These are phyloP conservation scores for Trichoderma atrobrunneum DNA, from an alignment of 2,329 filamentous ascomycete species.

Conservation along the genomic window DNA sequence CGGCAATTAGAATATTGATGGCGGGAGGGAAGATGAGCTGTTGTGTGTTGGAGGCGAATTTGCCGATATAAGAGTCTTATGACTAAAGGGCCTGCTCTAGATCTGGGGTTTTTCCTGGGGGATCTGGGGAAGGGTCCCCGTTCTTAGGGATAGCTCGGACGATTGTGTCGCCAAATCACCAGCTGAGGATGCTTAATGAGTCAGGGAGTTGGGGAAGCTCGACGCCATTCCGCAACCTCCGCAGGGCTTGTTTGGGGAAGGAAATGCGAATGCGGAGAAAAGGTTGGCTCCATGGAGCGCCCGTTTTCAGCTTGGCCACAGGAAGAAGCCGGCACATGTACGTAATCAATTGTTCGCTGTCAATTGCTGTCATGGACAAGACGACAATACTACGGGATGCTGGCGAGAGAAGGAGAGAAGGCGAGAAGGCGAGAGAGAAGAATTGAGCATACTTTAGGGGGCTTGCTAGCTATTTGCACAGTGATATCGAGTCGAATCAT, in stretches of 20 bases:
- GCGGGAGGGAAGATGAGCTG: not conserved
- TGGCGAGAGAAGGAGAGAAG: not conserved
- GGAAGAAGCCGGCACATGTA: not conserved
- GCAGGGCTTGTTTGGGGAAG: not conserved
- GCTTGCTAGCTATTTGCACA: not conserved
- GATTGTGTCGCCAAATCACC: not conserved
- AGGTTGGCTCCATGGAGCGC: not conserved
- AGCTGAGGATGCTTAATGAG: not conserved
- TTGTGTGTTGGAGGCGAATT: not conserved
- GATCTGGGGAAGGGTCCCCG: not conserved
- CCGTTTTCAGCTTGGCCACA: not conserved
- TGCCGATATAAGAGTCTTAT: constrained; percentile 7
- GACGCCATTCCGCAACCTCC: not conserved
- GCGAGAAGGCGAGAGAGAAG: not conserved
- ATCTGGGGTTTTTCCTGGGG: not conserved
- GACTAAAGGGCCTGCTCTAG: not conserved
- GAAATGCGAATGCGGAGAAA: not conserved
- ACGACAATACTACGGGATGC: not conserved
- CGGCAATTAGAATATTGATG: not conserved
- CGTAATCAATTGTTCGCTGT: not conserved
- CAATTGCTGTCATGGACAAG: not conserved
- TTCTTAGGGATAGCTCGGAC: not conserved
- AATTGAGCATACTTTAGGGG: not conserved
- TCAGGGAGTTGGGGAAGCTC: not conserved
- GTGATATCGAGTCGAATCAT: not conserved